Conservation (phyloP, 2,329 filamentous ascomycete genomes). For the Colletotrichum gloeosporioides region DNA sequence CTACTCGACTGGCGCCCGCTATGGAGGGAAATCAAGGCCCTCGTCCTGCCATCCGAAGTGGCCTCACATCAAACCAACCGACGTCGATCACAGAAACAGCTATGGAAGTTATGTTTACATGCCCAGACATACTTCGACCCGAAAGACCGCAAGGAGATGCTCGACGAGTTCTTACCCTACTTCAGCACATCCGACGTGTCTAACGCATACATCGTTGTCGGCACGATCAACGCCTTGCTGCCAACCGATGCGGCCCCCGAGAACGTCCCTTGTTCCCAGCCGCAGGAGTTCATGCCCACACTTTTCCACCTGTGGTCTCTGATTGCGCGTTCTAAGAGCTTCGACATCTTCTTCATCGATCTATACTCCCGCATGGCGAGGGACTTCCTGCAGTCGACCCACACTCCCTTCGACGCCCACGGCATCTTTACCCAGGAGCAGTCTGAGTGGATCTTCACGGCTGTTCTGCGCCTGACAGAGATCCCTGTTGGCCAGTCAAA, state of each 20-base stretch:
- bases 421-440: slow-evolving; percentile 94
- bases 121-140: slow-evolving; percentile 94
- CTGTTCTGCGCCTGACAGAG: slow-evolving; percentile 85
- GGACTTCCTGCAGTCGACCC: slow-evolving; percentile 76
- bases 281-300: slow-evolving; percentile 87
- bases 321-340: slow-evolving; percentile 84
- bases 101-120: slow-evolving; percentile 90
- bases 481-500: slow-evolving; percentile 97
- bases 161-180: slow-evolving; percentile 81
- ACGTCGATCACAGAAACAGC: slow-evolving; percentile 63
- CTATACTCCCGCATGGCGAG: slow-evolving; percentile 86
- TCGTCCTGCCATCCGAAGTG: slow-evolving; percentile 86
- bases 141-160: slow-evolving; percentile 78
- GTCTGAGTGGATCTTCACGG: slow-evolving; percentile 90
- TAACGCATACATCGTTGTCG: slow-evolving; percentile 91
- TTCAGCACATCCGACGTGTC: slow-evolving; percentile 95
- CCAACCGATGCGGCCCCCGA: slow-evolving; percentile 82
- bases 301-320: slow-evolving; percentile 97
- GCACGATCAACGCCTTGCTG: slow-evolving; percentile 83
- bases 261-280: slow-evolving; percentile 77
- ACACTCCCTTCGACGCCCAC: slow-evolving; percentile 83
- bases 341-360: slow-evolving; percentile 89
- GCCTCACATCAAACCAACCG: slow-evolving; percentile 66
- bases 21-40: slow-evolving; percentile 89
- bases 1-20: slow-evolving; percentile 90